Base-by-base conservation (phyloP, 2,329 filamentous ascomycete genomes). In the Samsoniella hepiali region DNA sequence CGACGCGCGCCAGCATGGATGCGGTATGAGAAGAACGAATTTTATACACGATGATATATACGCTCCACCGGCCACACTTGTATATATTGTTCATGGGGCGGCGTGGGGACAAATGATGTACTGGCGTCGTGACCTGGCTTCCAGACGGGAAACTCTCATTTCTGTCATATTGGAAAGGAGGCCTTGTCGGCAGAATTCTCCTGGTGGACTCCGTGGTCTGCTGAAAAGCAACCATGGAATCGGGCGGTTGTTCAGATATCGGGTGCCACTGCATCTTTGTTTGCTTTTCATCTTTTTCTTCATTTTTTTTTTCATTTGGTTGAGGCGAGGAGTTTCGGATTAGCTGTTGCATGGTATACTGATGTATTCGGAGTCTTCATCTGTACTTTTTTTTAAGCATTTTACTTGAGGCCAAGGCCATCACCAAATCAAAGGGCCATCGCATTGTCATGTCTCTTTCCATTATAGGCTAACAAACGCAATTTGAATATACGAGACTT, bases 1-100 rank as follows among this genome's bases (percentile, higher is more conserved):
- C 84, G 3, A 92, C 87, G 34, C 81, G 90, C 70, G 90, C 90
- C 32, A 87, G 84, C 67, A 91, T 93, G 82, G 90, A 93, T 75
- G 88, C 89, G 27, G 84, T 93, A 13, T 91, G 80, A 69, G 27
- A 42, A 13, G 5, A 8, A 27, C n/a, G n/a, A 22, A 9, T 34
- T 2, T 1, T 13, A 9, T n/a, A 17, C 29, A 31, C 4, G 7
- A n/a, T 15, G 13, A 22, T 22, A 22, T 22, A 36, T 49, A 13
- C 27, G 38, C 38, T n/a, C 36, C 9, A n/a, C 29, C 27, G 3
- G 31, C 55, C 36, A 55, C 13, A 7, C n/a, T n/a, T n/a, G 34
- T 40, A 32, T 49, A 49, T 38, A 40, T 58, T 50, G 9, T 29
- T 13, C 31, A 7, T 10, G 38, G 51, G 32, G 22, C 53, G 36